Evolutionary conservation across 2,329 filamentous ascomycete genomes (phyloP), one percentile per base, ranked within the genome.

Genomic region (Sporothrix pallida): DNA sequence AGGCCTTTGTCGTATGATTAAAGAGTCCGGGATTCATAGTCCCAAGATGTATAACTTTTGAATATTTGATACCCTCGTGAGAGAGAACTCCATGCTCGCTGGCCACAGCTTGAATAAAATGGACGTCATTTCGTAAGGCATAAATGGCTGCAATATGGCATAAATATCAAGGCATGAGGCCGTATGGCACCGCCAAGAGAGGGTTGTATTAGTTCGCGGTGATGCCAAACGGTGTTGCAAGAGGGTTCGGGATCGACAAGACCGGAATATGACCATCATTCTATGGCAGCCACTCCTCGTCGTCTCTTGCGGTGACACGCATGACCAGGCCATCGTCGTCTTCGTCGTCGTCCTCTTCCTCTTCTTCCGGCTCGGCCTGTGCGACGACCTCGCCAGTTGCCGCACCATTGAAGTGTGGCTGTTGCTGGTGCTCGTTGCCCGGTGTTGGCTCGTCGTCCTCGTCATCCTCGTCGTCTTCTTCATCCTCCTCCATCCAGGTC

Each of bases 401-500:
- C 4, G 17, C 50, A 7, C 65, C 56, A 54, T 70, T 70, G 17
- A 54, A 42, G 13, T 20, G 26, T n/a, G 50, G 70, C 13, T 48
- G 73, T n/a, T 42, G 58, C 13, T 50, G 26, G 12, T 74, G 65
- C 15, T 58, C 56, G 13, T 56, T 73, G 60, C 44, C 46, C 37
- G 56, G 26, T 17, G 15, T 44, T 9, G 10, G 17, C n/a, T 73
- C 86, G 20, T 87, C 84, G 13, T 85, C 85, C 15, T 71, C 67
- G 15, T 79, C 77, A 13, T 77, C 80, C 20, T 84, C 83, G 20
- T 84, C 80, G 62, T 86, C 84, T 54, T 81, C 80, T 8, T 82
- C 78, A 76, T 81, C 86, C 4, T 88, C 86, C 60, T 87, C 80
- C 95, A 98, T 98, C 96, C 96, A 99, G 17, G 92, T 93, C 79